Evolutionary conservation across 805 yeast species (phyloP).

Genomic region (Lipomyces japonicus): DNA sequence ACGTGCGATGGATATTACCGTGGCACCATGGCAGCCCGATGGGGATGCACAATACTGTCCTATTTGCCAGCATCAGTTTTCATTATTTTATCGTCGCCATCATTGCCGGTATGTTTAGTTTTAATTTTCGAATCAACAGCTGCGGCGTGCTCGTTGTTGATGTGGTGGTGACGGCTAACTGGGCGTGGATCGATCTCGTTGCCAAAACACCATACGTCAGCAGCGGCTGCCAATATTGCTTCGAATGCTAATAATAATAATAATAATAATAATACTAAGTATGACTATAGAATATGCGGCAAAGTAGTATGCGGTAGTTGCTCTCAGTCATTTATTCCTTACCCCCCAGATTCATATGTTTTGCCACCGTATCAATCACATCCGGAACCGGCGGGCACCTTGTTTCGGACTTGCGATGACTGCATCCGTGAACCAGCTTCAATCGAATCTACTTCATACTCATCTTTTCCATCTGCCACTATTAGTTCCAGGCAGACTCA

Average conservation of each 20-base stretch:
- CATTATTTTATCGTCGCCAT: conserved; percentile 68
- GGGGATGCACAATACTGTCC: conserved; percentile 50
- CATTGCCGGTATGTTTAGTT: conserved; percentile 57
- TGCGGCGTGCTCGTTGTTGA: background rate
- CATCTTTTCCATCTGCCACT: conserved; percentile 11
- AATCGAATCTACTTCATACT: conserved; percentile 44
- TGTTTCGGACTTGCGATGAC: conserved; percentile 70
- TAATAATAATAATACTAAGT: too few species aligned
- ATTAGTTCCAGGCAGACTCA: conserved; percentile 3
- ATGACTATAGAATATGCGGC: conserved; percentile 66
- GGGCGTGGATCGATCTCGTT: background rate
- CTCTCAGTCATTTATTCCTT: conserved; percentile 50
- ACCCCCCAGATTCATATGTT: conserved; percentile 57
- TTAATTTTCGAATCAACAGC: background rate
- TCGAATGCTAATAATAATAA: too few species aligned
- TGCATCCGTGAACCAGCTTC: conserved; percentile 62
- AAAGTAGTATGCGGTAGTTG: conserved; percentile 71
- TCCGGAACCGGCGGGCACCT: conserved; percentile 50
- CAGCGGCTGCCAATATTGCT: too few species aligned
- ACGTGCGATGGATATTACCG: conserved; percentile 3
- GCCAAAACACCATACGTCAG: conserved; percentile 15
- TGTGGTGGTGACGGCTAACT: background rate
- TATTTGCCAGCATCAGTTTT: conserved; percentile 51
- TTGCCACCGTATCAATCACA: conserved; percentile 49
- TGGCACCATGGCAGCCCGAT: conserved; percentile 66